These are phyloP conservation scores for Nitzschia sp. DNA, from an alignment of 108 stramenopile species.

Conservation along the genomic window DNA sequence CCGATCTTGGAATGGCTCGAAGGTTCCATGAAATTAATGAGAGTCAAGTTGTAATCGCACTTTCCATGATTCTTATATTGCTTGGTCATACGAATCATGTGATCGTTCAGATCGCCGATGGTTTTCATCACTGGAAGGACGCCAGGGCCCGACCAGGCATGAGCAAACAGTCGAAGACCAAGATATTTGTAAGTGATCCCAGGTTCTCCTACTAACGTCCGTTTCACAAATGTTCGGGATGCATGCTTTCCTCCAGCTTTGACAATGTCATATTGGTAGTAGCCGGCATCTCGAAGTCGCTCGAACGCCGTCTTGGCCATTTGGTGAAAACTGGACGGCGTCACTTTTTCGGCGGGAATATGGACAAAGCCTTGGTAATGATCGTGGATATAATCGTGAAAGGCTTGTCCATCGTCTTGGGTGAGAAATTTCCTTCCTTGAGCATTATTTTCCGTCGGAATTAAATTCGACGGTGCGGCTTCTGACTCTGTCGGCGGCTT, in stretches of 20 bases:
- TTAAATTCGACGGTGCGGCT: too few relatives aligned
- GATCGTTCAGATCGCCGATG: conserved; percentile 52
- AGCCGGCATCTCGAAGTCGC: conserved; percentile 48
- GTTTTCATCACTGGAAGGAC: conserved; percentile 23
- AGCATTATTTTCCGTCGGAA: too few relatives aligned
- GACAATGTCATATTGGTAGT: conserved; percentile 72
- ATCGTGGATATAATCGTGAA: conserved; percentile 42
- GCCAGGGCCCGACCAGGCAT: conserved; percentile 74
- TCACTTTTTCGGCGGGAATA: conserved; percentile 35
- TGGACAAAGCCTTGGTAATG: conserved; percentile 57
- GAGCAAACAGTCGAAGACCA: conserved; percentile 87
- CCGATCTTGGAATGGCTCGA: conserved; percentile 41
- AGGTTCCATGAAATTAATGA: conserved; percentile 86
- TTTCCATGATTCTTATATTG: conserved; percentile 12
- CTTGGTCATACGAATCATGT: conserved; percentile 39
- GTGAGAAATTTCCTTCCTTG: conserved; percentile 40
- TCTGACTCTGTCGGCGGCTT: too few relatives aligned
- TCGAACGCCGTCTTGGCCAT: conserved; percentile 43
- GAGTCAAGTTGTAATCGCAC: conserved; percentile 67
- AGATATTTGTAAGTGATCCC: conserved; percentile 95
- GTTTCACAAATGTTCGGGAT: conserved; percentile 72
- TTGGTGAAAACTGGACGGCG: conserved; percentile 31
- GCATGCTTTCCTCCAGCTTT: conserved; percentile 82
- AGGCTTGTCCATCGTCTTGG: conserved; percentile 38
- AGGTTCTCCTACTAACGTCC: conserved; percentile 80